phyloP scores from a whole-genome alignment of 768 basidiomycete genomes.

The Xanthoconium stramineum region DNA sequence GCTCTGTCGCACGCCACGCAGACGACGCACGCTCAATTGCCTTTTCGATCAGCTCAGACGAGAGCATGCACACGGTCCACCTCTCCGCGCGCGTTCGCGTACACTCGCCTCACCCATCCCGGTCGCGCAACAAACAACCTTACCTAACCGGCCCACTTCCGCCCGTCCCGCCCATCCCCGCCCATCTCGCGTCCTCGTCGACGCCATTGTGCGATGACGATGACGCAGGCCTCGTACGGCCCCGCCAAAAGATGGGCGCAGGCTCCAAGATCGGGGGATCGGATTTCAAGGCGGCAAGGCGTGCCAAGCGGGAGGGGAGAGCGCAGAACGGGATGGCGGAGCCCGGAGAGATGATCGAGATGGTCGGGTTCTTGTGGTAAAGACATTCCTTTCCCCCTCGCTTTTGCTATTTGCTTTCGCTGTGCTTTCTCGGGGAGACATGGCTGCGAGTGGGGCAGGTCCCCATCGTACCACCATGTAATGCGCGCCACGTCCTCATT shows the following conservation, averaged over 20 bases:
- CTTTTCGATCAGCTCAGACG: constrained; percentile 29
- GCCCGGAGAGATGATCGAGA: constrained; percentile 25
- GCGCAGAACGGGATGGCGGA: background rate
- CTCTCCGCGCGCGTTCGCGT: constrained; percentile 17
- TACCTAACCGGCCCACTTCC: constrained; percentile 24
- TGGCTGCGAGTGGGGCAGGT: background rate
- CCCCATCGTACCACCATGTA: background rate
- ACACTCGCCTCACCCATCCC: constrained; percentile 12
- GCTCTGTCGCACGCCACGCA: constrained; percentile 1
- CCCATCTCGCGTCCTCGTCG: constrained; percentile 8
- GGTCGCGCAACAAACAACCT: constrained; percentile 5
- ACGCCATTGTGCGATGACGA: background rate
- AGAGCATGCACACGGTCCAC: constrained; percentile 23
- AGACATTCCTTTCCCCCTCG: too few species aligned
- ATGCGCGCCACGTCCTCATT: background rate
- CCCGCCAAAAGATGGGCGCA: constrained; percentile 19
- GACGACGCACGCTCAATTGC: constrained; percentile 23
- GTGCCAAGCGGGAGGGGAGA: constrained; percentile 27
- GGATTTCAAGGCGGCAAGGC: constrained; percentile 29
- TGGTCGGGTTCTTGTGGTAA: constrained; percentile 28
- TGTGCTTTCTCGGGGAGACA: background rate
- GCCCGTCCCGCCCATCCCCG: constrained; percentile 24
- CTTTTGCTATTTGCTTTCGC: background rate
- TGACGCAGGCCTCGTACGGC: constrained; percentile 18
- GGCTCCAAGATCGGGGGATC: constrained; percentile 27